Percentiles rank a stretch among this genome's conserved stretches.
phyloP scores from a whole-genome alignment of 306 rosid species.

The Mimosa pudica region DNA sequence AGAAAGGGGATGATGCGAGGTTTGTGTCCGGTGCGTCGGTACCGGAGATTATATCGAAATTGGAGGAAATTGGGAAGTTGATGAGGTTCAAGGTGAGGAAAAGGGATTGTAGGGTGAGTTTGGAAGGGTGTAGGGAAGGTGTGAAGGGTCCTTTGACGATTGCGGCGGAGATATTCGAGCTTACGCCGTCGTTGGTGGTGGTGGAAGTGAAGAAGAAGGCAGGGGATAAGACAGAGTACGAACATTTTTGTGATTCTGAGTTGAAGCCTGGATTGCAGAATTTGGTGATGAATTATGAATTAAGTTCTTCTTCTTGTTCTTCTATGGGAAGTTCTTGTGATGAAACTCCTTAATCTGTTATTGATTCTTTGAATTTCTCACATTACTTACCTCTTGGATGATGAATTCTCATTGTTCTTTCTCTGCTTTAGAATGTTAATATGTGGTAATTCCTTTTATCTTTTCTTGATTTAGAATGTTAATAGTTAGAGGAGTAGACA shows the following conservation, averaged over 20 bases:
- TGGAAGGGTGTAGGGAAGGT: constrained; percentile 65
- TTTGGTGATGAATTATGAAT: constrained; percentile 41
- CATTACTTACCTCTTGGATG: constrained; percentile 34
- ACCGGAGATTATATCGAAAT: constrained; percentile 51
- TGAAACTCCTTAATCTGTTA: neutral
- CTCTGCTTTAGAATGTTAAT: constrained; percentile 21
- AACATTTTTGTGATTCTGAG: constrained; percentile 47
- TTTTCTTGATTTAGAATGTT: too few species aligned
- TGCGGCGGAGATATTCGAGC: constrained; percentile 57
- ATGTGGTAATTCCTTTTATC: constrained; percentile 12
- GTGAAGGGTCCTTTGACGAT: constrained; percentile 55
- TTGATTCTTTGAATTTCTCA: constrained; percentile 32
- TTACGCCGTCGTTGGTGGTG: constrained; percentile 62
- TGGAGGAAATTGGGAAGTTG: constrained; percentile 60
- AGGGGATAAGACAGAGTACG: constrained; percentile 57
- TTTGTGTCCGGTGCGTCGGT: constrained; percentile 51
- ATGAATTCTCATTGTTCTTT: neutral
- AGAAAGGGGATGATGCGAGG: constrained; percentile 59
- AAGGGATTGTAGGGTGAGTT: constrained; percentile 59
- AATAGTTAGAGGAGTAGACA: too few species aligned
- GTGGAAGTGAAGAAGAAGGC: constrained; percentile 68
- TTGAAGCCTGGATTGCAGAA: constrained; percentile 57
- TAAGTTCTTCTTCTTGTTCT: constrained; percentile 40
- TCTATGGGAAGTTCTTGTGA: constrained; percentile 1
- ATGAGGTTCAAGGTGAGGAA: constrained; percentile 65